Conservation (phyloP, 1,284 basidiomycete species). For the Trichosporon inkin region DNA sequence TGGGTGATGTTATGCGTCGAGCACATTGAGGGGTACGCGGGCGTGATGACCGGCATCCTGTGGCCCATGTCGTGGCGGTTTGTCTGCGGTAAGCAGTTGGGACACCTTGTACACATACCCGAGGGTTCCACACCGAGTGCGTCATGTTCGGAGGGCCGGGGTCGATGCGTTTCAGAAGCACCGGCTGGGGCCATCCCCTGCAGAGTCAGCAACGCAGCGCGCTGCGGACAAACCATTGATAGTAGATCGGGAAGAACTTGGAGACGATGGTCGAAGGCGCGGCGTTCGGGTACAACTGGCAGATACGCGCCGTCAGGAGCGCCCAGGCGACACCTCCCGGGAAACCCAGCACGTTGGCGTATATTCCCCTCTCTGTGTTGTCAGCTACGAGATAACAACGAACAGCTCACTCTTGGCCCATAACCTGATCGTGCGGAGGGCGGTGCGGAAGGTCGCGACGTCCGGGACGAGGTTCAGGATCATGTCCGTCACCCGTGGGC, state of each 20-base stretch:
- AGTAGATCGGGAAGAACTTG: conserved; percentile 94
- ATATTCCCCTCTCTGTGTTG: conserved; percentile 78
- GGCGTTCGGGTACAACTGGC: conserved; percentile 95
- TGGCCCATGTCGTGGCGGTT: conserved; percentile 91
- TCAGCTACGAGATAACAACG: conserved; percentile 7
- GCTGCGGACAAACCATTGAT: conserved; percentile 69
- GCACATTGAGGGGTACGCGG: conserved; percentile 99
- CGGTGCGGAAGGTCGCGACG: conserved; percentile 88
- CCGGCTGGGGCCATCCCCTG: conserved; percentile 97
- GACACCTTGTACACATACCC: conserved; percentile 55
- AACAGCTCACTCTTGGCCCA: conserved; percentile 83
- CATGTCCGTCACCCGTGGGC: conserved; percentile 93
- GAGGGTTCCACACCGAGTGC: conserved; percentile 97
- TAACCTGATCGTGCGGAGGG: conserved; percentile 90
- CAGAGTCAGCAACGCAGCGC: conserved; percentile 15
- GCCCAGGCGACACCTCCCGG: conserved; percentile 99
- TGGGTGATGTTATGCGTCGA: conserved; percentile 96
- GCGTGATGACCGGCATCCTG: conserved; percentile 99
- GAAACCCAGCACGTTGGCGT: conserved; percentile 97
- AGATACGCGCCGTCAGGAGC: conserved; percentile 95
- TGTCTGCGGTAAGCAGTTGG: conserved; percentile 55
- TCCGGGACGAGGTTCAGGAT: conserved; percentile 94
- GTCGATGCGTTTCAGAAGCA: conserved; percentile 92
- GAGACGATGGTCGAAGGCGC: conserved; percentile 92
- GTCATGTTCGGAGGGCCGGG: conserved; percentile 74